Base-by-base conservation (phyloP, 805 yeast genomes). In the Myxozyma sirexii region DNA sequence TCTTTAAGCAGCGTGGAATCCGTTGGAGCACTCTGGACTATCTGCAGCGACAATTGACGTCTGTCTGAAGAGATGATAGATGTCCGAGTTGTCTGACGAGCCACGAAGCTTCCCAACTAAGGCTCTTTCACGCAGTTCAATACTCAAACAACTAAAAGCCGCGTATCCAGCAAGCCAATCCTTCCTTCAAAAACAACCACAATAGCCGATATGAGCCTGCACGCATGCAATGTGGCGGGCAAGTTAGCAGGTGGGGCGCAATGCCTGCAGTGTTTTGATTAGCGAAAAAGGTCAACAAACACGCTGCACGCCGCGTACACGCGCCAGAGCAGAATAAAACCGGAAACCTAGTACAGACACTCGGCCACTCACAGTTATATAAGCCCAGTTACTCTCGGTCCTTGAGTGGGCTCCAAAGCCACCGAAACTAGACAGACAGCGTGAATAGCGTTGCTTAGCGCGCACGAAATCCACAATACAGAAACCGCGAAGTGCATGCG, bases 401-500 rank as follows among this genome's bases (percentile, higher is more conserved):
- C 8, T 7, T 13, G 19, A 19, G 21, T 19, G 19, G 21, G n/a
- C 19, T 19, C 7, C 21, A 2, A 38, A 29, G 10, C 33, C 6
- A 38, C 42, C n/a, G 21, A 2, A 38, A 5, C 24, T 24, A 26
- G 4, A 26, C 35, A 27, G 7, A 7, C 15, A n/a, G 19, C 10
- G 15, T 27, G 24, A 24, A 23, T 29, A 44, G 19, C 27, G 35
- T 42, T 44, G n/a, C 31, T 26, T 24, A 35, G 43, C 53, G 53
- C 53, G 53, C 41, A 21, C 33, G 5, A n/a, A 35, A 37, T 29
- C 41, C 39, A 13, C 47, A 42, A 44, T 33, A 31, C 45, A n/a
- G n/a, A 24, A 8, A 42, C 50, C 59, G 51, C 59, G 59, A 49
- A 31, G 17, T 26, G 21, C 12, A 43, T 42, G 50, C 59, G 59